Evolutionary conservation across 1,284 basidiomycete genomes (phyloP).

Genomic region (Thecaphora thlaspeos): DNA sequence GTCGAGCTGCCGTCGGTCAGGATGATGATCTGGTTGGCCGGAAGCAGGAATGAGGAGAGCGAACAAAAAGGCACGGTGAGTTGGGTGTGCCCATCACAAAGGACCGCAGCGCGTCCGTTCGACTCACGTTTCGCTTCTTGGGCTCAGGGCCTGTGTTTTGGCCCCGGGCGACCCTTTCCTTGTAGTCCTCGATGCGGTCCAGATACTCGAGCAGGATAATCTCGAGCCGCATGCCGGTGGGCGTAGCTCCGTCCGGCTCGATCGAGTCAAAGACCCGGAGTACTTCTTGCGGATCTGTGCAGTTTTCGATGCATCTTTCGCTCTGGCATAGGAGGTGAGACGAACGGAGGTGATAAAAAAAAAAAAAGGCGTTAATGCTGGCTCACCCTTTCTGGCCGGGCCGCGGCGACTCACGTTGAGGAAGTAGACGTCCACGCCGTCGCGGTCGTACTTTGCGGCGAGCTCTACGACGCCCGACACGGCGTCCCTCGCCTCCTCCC

Average conservation of each 20-base stretch:
- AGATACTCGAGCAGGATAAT: constrained; percentile 33
- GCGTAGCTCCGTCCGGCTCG: constrained; percentile 33
- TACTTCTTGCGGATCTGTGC: constrained; percentile 13
- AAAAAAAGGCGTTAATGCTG: not conserved
- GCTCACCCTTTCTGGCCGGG: not conserved
- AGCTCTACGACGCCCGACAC: constrained; percentile 36
- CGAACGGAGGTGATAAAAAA: not conserved
- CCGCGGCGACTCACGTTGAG: constrained; percentile 16
- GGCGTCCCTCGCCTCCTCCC: constrained; percentile 37
- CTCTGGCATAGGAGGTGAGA: not conserved
- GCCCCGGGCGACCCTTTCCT: constrained; percentile 2
- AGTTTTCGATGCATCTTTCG: constrained; percentile 9
- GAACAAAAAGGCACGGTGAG: no score
- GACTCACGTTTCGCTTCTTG: constrained; percentile 18
- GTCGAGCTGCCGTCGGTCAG: constrained; percentile 43
- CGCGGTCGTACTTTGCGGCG: constrained; percentile 29
- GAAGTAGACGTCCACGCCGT: constrained; percentile 46
- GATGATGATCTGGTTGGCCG: constrained; percentile 6
- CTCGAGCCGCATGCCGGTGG: constrained; percentile 36
- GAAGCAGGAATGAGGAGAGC: no score
- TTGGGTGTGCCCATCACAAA: no score
- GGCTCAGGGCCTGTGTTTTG: not conserved
- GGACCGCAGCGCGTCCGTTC: no score
- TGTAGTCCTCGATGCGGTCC: constrained; percentile 24
- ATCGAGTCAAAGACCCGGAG: constrained; percentile 25